Percentiles rank a stretch among this genome's conserved stretches.
phyloP scores from a whole-genome alignment of 768 basidiomycete species.

The Saitozyma podzolica region DNA sequence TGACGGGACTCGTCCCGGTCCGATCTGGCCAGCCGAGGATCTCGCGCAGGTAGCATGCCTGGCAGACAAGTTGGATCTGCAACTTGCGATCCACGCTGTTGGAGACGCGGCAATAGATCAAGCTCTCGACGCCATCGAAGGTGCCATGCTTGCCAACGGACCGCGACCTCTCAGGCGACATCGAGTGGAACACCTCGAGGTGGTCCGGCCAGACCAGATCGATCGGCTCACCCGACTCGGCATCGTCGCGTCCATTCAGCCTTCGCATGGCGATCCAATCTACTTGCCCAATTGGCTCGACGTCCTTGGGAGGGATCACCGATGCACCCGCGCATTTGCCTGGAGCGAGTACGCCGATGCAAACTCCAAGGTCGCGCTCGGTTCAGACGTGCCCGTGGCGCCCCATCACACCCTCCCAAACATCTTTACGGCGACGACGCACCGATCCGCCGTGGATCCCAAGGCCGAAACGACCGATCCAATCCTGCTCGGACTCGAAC shows the following conservation, averaged over 20 bases:
- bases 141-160: conserved; percentile 15
- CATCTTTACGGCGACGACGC: conserved; percentile 26
- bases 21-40: conserved; percentile 24
- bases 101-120: conserved; percentile 25
- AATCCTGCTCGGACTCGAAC: conserved; percentile 3
- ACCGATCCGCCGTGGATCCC: conserved; percentile 18
- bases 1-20: conserved; percentile 14
- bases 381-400: conserved; percentile 25
- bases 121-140: conserved; percentile 25
- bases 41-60: conserved; percentile 15
- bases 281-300: conserved; percentile 19
- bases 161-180: conserved; percentile 6
- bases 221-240: conserved; percentile 17
- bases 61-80: conserved; percentile 21
- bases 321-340: conserved; percentile 24
- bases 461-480: conserved; percentile 1
- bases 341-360: conserved; percentile 21
- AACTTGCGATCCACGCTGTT: conserved; percentile 30
- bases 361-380: conserved; percentile 18
- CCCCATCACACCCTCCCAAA: conserved; percentile 24
- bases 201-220: conserved; percentile 17
- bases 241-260: conserved; percentile 30
- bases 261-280: conserved; percentile 28
- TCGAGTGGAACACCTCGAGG: conserved; percentile 32
- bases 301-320: conserved; percentile 21